Percentiles rank a stretch among this genome's conserved stretches.
phyloP scores from a whole-genome alignment of 768 basidiomycete species.

The Lyophyllum shimeji region DNA sequence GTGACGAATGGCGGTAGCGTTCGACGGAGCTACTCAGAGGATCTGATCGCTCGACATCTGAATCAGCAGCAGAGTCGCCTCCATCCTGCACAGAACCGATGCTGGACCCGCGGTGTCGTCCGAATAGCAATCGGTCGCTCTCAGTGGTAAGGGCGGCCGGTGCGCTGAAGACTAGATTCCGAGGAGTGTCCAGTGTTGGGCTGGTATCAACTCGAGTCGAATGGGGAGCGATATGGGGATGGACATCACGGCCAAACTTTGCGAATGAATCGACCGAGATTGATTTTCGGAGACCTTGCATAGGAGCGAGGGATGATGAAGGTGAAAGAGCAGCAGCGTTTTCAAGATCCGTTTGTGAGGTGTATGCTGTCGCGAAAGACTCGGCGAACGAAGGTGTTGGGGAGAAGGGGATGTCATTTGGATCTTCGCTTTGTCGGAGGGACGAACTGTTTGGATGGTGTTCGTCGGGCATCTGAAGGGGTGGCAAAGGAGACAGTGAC shows the following conservation, averaged over 20 bases:
- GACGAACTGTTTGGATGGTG: neutral
- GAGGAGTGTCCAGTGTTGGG: slow-evolving; percentile 33
- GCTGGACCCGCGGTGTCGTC: slow-evolving; percentile 57
- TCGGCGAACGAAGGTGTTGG: slow-evolving; percentile 38
- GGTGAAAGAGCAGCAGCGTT: slow-evolving; percentile 20
- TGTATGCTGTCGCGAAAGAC: slow-evolving; percentile 42
- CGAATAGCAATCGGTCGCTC: slow-evolving; percentile 27
- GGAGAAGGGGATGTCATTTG: slow-evolving; percentile 22
- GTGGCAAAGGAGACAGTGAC: slow-evolving; percentile 22
- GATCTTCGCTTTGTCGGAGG: slow-evolving; percentile 6
- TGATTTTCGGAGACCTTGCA: slow-evolving; percentile 62
- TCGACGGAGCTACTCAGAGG: slow-evolving; percentile 37
- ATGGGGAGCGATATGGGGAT: slow-evolving; percentile 30
- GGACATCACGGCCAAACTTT: slow-evolving; percentile 38
- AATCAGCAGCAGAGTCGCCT: slow-evolving; percentile 41
- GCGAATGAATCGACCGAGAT: slow-evolving; percentile 78
- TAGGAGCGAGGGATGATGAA: slow-evolving; percentile 28
- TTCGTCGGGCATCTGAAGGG: slow-evolving; percentile 23
- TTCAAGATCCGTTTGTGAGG: slow-evolving; percentile 32
- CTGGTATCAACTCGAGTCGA: slow-evolving; percentile 37
- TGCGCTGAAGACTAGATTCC: slow-evolving; percentile 21
- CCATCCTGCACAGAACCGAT: slow-evolving; percentile 47
- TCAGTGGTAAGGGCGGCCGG: slow-evolving; percentile 8
- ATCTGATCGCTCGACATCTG: slow-evolving; percentile 55
- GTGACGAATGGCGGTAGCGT: slow-evolving; percentile 46